These are phyloP conservation scores for Curvularia lunata DNA, from an alignment of 2,329 filamentous ascomycete genomes.

Conservation along the genomic window DNA sequence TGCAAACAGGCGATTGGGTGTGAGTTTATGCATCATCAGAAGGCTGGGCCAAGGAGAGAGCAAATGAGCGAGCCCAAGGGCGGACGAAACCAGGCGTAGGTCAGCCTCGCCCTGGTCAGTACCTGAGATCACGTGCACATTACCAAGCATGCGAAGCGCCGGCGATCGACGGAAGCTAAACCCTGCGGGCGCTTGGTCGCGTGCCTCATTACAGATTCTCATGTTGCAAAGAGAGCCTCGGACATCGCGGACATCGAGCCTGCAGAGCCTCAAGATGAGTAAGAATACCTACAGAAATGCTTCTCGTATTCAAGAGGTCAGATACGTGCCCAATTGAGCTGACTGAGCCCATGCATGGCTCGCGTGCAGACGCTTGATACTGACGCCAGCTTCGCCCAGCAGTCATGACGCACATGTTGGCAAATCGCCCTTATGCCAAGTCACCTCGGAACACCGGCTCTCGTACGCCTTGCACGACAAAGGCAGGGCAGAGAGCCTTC, in stretches of 20 bases:
- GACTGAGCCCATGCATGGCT: not conserved
- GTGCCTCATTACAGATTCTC: not conserved
- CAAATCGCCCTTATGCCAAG: slow-evolving; percentile 2
- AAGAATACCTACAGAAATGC: not conserved
- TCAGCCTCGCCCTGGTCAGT: not conserved
- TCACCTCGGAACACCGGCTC: slow-evolving; percentile 17
- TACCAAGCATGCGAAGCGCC: slow-evolving; percentile 2
- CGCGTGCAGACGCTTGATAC: not conserved
- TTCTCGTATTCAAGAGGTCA: not conserved
- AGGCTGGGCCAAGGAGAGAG: not conserved
- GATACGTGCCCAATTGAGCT: not conserved
- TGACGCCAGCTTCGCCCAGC: slow-evolving; percentile 1
- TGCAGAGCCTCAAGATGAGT: not conserved
- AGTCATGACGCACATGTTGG: slow-evolving; percentile 13
- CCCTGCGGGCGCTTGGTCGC: slow-evolving; percentile 5
- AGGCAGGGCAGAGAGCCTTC: slow-evolving; percentile 8
- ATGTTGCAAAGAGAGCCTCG: not conserved
- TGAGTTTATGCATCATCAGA: not conserved
- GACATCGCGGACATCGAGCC: not conserved
- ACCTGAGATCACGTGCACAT: not conserved
- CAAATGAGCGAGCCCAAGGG: not conserved
- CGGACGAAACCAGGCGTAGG: not conserved
- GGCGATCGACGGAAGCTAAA: slow-evolving; percentile 13
- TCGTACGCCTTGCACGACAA: slow-evolving; percentile 3
- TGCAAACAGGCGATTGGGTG: not conserved